These are phyloP conservation scores for Talaromyces sp. DNA, from an alignment of 2,329 filamentous ascomycete genomes.

Conservation along the genomic window DNA sequence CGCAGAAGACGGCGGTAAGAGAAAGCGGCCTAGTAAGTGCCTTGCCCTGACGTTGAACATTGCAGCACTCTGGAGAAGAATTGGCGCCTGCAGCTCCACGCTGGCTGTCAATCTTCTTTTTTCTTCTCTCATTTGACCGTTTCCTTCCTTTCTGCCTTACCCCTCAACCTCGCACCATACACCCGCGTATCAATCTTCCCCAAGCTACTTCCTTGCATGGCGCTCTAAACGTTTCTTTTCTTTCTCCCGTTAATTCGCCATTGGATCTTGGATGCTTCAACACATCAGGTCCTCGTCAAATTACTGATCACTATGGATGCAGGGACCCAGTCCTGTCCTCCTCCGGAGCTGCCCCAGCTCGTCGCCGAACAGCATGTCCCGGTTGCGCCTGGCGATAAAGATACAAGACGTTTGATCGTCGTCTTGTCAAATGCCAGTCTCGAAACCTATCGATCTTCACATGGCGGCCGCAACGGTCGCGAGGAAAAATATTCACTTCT, in stretches of 20 bases:
- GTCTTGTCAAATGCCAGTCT: conserved; percentile 95
- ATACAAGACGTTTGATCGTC: conserved; percentile 86
- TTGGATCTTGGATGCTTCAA: conserved; percentile 12
- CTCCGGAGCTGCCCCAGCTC: conserved; percentile 83
- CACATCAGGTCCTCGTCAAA: conserved; percentile 8
- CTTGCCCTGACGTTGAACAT: background rate
- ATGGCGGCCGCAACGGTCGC: conserved; percentile 62
- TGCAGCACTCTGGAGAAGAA: background rate
- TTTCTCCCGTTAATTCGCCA: conserved; percentile 11
- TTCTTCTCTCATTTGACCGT: conserved; percentile 7
- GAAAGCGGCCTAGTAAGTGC: conserved; percentile 40
- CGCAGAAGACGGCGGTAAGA: conserved; percentile 29
- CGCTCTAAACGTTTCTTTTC: background rate
- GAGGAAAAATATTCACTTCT: conserved; percentile 97
- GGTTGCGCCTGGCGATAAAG: conserved; percentile 82
- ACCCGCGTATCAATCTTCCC: background rate
- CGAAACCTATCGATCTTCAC: conserved; percentile 92
- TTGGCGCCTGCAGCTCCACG: conserved; percentile 2
- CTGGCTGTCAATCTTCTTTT: conserved; percentile 6
- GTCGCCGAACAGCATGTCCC: conserved; percentile 89
- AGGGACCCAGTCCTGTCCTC: conserved; percentile 94
- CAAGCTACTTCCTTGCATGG: conserved; percentile 1
- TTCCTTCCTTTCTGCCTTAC: conserved; percentile 1
- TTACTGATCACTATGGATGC: conserved; percentile 23
- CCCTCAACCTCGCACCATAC: background rate